Evolutionary conservation across 1,139 yeast genomes (phyloP).

Genomic region (Scheffersomyces segobiensis): DNA sequence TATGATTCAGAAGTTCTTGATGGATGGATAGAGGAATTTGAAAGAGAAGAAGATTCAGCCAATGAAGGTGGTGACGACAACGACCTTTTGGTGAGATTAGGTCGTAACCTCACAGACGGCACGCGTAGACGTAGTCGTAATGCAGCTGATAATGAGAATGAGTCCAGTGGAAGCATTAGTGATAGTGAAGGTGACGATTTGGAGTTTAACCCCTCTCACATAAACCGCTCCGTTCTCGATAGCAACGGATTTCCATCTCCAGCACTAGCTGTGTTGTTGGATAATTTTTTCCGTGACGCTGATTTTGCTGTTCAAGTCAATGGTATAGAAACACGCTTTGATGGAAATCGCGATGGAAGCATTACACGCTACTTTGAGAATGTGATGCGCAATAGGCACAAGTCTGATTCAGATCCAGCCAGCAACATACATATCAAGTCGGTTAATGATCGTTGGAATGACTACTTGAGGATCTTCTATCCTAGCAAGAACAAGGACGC

Average conservation of each 20-base stretch:
- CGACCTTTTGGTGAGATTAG: not conserved
- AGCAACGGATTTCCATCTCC: constrained; percentile 4
- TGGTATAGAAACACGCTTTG: not conserved
- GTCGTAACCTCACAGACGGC: not conserved
- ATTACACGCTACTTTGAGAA: not conserved
- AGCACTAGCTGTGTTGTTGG: constrained; percentile 10
- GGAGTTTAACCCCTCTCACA: not conserved
- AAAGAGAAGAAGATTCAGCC: constrained; percentile 14
- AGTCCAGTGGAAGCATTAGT: not conserved
- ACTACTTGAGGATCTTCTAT: constrained; percentile 52
- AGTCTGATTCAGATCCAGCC: constrained; percentile 13
- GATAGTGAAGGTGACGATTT: not conserved
- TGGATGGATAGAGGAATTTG: constrained; percentile 48
- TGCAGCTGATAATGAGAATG: not conserved
- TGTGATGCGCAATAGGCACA: not conserved
- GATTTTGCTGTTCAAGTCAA: constrained; percentile 6
- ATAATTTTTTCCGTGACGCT: constrained; percentile 13
- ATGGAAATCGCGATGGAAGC: not conserved
- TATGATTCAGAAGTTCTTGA: constrained; percentile 45
- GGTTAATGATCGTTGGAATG: constrained; percentile 71
- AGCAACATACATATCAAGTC: constrained; percentile 47
- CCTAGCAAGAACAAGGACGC: constrained; percentile 38
- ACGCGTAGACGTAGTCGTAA: not conserved
- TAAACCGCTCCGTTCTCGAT: not conserved
- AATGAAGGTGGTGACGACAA: constrained; percentile 5